Evolutionary conservation across 805 yeast species (phyloP).

Genomic region (Sporopachydermia quercuum): DNA sequence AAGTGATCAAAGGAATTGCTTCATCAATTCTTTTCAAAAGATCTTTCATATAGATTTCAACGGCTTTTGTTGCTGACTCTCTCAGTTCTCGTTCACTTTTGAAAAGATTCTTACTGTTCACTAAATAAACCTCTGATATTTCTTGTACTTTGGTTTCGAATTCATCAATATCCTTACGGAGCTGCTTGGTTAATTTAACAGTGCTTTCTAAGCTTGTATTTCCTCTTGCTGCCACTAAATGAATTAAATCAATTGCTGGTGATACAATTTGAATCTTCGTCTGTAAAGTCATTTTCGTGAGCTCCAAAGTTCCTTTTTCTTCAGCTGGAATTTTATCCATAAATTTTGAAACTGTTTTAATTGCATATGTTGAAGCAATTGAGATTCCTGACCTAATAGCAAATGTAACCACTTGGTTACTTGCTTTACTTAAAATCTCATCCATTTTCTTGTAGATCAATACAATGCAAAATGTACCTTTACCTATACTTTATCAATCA

Average conservation of each 20-base stretch:
- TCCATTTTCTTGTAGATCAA: slow-evolving; percentile 26
- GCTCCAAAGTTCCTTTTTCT: slow-evolving; percentile 31
- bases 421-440: slow-evolving; percentile 36
- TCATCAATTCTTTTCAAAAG: slow-evolving; percentile 44
- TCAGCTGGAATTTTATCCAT: slow-evolving; percentile 35
- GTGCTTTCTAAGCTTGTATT: slow-evolving; percentile 43
- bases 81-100: slow-evolving; percentile 5
- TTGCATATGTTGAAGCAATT: slow-evolving; percentile 58
- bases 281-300: slow-evolving; percentile 30
- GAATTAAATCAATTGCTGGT: slow-evolving; percentile 53
- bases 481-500: too few species aligned
- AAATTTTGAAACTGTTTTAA: slow-evolving; percentile 43
- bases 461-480: too few species aligned
- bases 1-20: slow-evolving; percentile 49
- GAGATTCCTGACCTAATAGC: slow-evolving; percentile 68
- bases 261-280: slow-evolving; percentile 46
- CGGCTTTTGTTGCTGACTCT: slow-evolving; percentile 24
- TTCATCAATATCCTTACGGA: slow-evolving; percentile 40
- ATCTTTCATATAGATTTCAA: slow-evolving; percentile 33
- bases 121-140: slow-evolving; percentile 18
- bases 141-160: slow-evolving; percentile 36
- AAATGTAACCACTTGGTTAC: slow-evolving; percentile 65
- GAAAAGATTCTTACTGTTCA: slow-evolving; percentile 11
- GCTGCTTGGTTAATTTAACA: slow-evolving; percentile 34
- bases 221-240: slow-evolving; percentile 46